Base-by-base conservation (phyloP, 208 protist genomes). In the Wallacemonas rigidus region DNA sequence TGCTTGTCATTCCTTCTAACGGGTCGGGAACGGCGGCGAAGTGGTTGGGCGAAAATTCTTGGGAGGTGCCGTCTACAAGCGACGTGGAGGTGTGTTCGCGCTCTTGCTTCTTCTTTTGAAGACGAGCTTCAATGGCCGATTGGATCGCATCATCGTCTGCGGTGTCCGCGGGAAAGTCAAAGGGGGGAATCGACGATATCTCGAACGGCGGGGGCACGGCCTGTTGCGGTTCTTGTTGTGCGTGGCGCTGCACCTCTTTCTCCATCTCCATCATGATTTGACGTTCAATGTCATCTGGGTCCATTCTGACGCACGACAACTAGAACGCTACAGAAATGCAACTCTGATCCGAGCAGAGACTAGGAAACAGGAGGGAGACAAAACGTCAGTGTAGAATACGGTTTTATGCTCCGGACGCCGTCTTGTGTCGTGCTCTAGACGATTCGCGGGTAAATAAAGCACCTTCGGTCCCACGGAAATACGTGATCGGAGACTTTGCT, bases 241-340 rank as follows among this genome's bases (percentile, higher is more conserved):
- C 1, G 39, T 76, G 75, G 6, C 78, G 80, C 48, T 85, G 62
- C 26, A 95, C 82, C 63, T 92, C 83, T 55, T 69, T 72, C 71
- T 95, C 87, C 90, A 95, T 93, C 73, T 95, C 87, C 78, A 89
- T 79, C 83, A 91, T 84, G 35, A 95, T 83, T 44, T 89, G 80
- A 11, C 80, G 78, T 72, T 92, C 82, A 72, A 93, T 91, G 45
- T 92, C 87, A 56, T 90, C 72, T 14, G 72, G 55, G 45, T 74
- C 80, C 81, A 92, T 89, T n/a, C 39, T 56, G 45, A 40, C 26
- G 26, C 26, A 58, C 5, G 44, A 6, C 12, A 17, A 47, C 14
- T 14, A 58, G 65, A 57, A 58, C 15, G 44, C 48, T 26, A 26
- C 26, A 26, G 0, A 26, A 26, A 26, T 26, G 26, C 26, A 26